Base-by-base conservation (phyloP, 2,329 filamentous ascomycete species). In the Penicillium sp. region DNA sequence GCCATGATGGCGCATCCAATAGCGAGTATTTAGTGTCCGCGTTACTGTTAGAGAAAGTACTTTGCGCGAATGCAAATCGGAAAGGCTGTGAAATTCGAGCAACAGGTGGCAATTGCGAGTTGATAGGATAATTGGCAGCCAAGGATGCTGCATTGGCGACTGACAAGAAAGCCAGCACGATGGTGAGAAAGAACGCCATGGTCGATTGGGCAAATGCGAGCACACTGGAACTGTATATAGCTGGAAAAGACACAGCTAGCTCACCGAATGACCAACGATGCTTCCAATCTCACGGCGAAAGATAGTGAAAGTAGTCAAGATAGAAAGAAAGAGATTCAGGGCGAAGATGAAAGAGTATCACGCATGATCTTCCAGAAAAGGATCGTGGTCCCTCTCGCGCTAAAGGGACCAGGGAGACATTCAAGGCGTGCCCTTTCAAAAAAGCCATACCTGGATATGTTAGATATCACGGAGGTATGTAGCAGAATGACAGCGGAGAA, bases 61-160 rank as follows among this genome's bases (percentile, higher is more conserved):
- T 86, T 27, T 65, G 65, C 13, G 77, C 73, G 52, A 79, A 79
- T 43, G 66, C 62, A 61, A 79, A 79, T 47, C 65, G 61, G 60
- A 75, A 80, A 2, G 81, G 80, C 66, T 87, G 71, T 41, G 82
- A 84, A 58, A 89, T 80, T 63, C 89, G 84, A 21, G 90, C 91
- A 53, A 93, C 88, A 4, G 89, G 88, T 33, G 91, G 91, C 1
- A 95, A 82, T 73, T 96, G 92, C 2, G 90, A 87, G 74, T 94
- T 95, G 73, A 96, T 81, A 0, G 91, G 91, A 66, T 93, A 93
- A 47, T 79, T 79, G 49, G 80, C 69, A 27, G 57, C 63, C 68
- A 62, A 76, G 72, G 57, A 68, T 68, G 61, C 63, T 47, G 76
- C 78, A 58, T 66, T 62, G 23, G 71, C 68, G 57, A 66, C 63